These are phyloP conservation scores for Pseudocercospora crystallina DNA, from an alignment of 2,329 filamentous ascomycete genomes.

Conservation along the genomic window DNA sequence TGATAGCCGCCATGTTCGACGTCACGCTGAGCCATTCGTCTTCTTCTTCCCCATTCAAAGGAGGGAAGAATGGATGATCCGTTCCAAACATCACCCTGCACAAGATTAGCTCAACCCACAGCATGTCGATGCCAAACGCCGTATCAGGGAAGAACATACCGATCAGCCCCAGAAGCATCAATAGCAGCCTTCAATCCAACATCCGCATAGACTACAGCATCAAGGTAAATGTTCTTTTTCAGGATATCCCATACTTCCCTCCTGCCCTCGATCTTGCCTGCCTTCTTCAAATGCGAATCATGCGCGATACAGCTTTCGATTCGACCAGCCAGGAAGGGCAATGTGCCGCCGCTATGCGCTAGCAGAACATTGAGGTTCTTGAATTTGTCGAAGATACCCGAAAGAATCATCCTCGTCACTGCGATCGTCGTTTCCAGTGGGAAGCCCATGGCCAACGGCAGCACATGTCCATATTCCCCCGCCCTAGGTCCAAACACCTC, in stretches of 20 bases:
- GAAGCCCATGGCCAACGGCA: constrained; percentile 82
- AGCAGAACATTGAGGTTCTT: constrained; percentile 70
- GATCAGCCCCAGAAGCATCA: constrained; percentile 64
- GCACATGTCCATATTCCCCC: constrained; percentile 79
- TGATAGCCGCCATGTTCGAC: constrained; percentile 58
- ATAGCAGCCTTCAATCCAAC: constrained; percentile 71
- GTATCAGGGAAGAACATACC: constrained; percentile 42
- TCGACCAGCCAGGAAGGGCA: constrained; percentile 83
- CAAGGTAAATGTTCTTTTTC: constrained; percentile 78
- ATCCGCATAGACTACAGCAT: constrained; percentile 80
- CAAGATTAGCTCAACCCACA: neutral
- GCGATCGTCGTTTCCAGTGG: constrained; percentile 92
- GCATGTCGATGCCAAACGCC: neutral
- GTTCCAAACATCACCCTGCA: constrained; percentile 52
- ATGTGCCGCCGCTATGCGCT: constrained; percentile 83
- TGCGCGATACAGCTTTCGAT: constrained; percentile 86
- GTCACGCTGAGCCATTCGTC: constrained; percentile 70
- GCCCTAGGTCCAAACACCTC: constrained; percentile 75
- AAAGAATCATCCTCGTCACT: constrained; percentile 81
- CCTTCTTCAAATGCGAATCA: constrained; percentile 68
- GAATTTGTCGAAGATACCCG: constrained; percentile 78
- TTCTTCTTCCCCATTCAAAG: constrained; percentile 58
- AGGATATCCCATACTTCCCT: constrained; percentile 63
- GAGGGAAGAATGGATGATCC: constrained; percentile 84
- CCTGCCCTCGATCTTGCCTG: constrained; percentile 58